Conservation (phyloP, 306 rosid species). For the Castanopsis chinensis region DNA sequence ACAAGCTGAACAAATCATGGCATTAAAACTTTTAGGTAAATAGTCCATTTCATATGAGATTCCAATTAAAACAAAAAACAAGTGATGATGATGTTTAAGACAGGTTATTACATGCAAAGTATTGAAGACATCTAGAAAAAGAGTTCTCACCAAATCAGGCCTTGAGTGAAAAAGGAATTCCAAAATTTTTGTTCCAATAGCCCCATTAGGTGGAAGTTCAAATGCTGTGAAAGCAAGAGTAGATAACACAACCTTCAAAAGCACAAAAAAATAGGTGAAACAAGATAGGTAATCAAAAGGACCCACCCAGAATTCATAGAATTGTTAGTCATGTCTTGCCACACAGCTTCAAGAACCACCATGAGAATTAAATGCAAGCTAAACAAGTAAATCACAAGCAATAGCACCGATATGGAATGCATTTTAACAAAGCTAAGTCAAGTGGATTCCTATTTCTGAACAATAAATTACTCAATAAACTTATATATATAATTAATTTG, state of each 20-base stretch:
- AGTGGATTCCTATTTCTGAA: neutral
- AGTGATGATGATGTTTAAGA: neutral
- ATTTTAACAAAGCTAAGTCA: neutral
- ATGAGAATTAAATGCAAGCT: neutral
- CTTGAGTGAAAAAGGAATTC: constrained; percentile 90
- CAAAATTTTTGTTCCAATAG: constrained; percentile 86
- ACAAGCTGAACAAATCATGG: neutral
- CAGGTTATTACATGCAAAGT: neutral
- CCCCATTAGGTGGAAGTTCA: constrained; percentile 98
- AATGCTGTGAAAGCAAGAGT: constrained; percentile 97
- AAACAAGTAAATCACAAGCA: neutral
- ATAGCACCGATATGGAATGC: constrained; percentile 7
- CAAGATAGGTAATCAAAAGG: constrained; percentile 4
- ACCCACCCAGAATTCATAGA: neutral
- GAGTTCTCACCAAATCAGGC: constrained; percentile 82
- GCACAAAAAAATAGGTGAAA: neutral
- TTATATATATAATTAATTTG: neutral
- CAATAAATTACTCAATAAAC: constrained; percentile 8
- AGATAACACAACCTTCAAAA: constrained; percentile 81
- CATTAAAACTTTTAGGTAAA: neutral
- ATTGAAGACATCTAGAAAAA: neutral
- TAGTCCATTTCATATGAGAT: neutral
- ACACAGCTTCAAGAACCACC: neutral
- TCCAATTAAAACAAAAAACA: neutral
- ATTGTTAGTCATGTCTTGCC: neutral